Evolutionary conservation across 163 green algal species (phyloP), one percentile per base, ranked within the genome.

Genomic region (Chlorella variabilis): DNA sequence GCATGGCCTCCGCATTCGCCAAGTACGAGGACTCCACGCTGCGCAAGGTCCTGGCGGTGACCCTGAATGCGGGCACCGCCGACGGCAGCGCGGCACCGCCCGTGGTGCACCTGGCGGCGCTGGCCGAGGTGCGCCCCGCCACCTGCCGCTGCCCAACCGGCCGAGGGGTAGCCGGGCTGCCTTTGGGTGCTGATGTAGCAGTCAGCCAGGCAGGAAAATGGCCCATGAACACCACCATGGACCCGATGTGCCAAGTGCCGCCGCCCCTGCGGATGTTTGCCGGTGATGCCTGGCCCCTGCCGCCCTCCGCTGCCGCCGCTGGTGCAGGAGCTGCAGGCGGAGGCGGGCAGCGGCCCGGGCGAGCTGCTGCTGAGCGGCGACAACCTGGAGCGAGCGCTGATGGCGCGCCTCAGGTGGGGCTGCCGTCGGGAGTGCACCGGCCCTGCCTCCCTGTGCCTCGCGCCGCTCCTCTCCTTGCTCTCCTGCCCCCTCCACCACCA

Each of bases 341-440:
- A 84, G 29, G 80, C 71, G 13, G 59, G 75, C 21, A 71, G 49
- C 20, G 34, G 18, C 25, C 38, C 5, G 3, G 75, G 31, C 3
- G n/a, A 63, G 25, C 51, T 84, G 31, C 61, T 89, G 17, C 66
- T 97, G 33, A 80, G 66, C 33, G 71, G 66, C 21, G 85, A 89
- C 5, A 89, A 84, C 13, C 58, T 95, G 13, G 94, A 97, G 81
- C 84, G 91, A 0, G 85, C 89, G 5, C 70, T 98, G 4, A 92
- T 97, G 75, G 88, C 87, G 7, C 83, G 93, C 2, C 86, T 98
- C 27, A 80, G 73, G 73, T 80, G 73, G 0, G 36, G 59, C 4
- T 11, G 5, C n/a, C 20, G 29, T 67, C 8, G 25, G 54, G 54
- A n/a, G 18, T 5, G 54, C 15, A n/a, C 15, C 15, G 25, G 15